Percentiles rank a stretch among this genome's conserved stretches.
Conservation (phyloP, 2,329 filamentous ascomycete genomes). For the Pestalotiopsis sp. region DNA sequence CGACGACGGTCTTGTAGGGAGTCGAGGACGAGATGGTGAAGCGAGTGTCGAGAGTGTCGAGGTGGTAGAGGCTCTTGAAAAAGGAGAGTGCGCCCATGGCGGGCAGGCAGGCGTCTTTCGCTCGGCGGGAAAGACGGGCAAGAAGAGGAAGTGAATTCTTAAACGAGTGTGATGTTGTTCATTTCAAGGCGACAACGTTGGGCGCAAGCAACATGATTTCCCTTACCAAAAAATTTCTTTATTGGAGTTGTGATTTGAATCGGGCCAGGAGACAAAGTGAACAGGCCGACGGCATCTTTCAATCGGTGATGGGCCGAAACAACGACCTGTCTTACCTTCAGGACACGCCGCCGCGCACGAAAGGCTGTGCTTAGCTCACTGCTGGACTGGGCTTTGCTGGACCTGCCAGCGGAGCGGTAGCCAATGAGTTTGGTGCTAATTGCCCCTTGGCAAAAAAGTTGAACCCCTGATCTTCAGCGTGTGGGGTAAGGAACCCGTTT, state of each 20-base stretch:
- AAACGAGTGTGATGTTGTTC: slow-evolving; percentile 6
- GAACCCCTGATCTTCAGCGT: slow-evolving; percentile 11
- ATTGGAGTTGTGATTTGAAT: not conserved
- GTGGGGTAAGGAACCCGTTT: not conserved
- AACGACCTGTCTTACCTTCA: not conserved
- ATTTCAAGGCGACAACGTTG: not conserved
- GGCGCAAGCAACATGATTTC: not conserved
- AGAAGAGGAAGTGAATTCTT: not conserved
- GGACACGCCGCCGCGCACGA: not conserved
- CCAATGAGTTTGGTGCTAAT: slow-evolving; percentile 3
- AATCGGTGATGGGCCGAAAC: not conserved
- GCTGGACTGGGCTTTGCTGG: not conserved
- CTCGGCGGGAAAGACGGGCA: not conserved
- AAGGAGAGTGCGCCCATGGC: slow-evolving; percentile 13
- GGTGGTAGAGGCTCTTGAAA: slow-evolving; percentile 58
- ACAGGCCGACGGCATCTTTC: slow-evolving; percentile 5
- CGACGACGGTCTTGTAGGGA: slow-evolving; percentile 62
- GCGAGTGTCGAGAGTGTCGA: slow-evolving; percentile 63
- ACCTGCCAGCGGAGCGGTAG: slow-evolving; percentile 1
- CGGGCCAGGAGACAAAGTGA: not conserved
- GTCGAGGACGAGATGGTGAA: slow-evolving; percentile 72
- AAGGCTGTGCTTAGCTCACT: not conserved
- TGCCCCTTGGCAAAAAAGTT: not conserved
- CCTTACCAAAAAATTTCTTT: not conserved
- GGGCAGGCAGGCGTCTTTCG: not conserved